phyloP scores from a whole-genome alignment of 1,284 basidiomycete genomes.

The Cystobasidiaceae sp. region DNA sequence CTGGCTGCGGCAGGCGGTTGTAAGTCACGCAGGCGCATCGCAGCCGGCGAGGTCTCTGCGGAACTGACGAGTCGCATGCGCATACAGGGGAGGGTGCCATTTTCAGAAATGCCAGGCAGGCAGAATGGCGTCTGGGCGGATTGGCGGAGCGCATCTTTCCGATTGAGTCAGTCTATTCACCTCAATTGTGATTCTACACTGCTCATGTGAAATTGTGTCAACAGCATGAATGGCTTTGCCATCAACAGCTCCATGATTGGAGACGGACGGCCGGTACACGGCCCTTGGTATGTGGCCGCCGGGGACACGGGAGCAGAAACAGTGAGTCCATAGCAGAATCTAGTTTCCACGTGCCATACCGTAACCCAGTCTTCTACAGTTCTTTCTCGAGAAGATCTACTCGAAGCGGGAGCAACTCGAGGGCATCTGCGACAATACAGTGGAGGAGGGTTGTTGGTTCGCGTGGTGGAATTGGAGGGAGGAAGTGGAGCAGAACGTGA shows the following conservation, averaged over 20 bases:
- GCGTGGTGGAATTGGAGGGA: conserved; percentile 23
- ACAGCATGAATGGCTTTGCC: conserved; percentile 23
- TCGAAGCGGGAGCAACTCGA: conserved; percentile 9
- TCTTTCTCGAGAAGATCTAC: conserved; percentile 26
- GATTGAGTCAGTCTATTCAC: conserved; percentile 12
- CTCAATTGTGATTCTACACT: too few species aligned
- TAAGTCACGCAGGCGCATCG: too few species aligned
- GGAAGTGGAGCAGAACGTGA: background rate
- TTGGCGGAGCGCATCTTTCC: conserved; percentile 18
- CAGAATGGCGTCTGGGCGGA: conserved; percentile 7
- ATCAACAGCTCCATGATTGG: conserved; percentile 23
- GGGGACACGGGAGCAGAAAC: conserved; percentile 5
- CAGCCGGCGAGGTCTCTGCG: too few species aligned
- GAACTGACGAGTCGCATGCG: background rate
- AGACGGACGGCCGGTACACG: background rate
- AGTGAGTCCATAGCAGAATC: too few species aligned
- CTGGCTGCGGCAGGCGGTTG: conserved; percentile 4
- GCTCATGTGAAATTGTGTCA: too few species aligned
- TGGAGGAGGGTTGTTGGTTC: conserved; percentile 16
- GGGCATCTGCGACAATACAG: conserved; percentile 16
- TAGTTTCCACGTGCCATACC: background rate
- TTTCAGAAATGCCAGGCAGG: background rate
- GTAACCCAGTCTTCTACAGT: background rate
- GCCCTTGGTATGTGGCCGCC: background rate
- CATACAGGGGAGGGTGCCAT: conserved; percentile 17